These are phyloP conservation scores for Sclerotinia minor DNA, from an alignment of 2,329 filamentous ascomycete genomes.

Conservation along the genomic window DNA sequence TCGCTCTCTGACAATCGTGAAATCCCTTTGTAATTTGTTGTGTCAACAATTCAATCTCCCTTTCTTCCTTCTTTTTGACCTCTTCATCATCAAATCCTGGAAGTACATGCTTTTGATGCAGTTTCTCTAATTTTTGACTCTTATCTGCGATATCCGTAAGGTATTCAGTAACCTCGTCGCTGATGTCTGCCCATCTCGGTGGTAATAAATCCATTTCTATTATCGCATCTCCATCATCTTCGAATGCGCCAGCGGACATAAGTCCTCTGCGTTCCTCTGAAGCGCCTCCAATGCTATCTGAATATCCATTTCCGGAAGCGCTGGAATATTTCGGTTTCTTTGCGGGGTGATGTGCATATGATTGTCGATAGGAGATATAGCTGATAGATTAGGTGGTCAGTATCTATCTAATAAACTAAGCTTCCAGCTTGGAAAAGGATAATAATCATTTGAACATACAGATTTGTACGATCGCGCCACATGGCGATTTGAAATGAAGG, in stretches of 20 bases:
- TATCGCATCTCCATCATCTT: slow-evolving; percentile 86
- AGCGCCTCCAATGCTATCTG: slow-evolving; percentile 58
- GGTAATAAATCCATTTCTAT: slow-evolving; percentile 98
- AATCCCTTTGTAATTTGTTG: slow-evolving; percentile 87
- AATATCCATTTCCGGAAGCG: slow-evolving; percentile 55
- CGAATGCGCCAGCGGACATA: slow-evolving; percentile 75
- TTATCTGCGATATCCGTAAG: slow-evolving; percentile 79
- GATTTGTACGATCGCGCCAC: slow-evolving; percentile 99
- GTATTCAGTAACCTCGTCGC: slow-evolving; percentile 86
- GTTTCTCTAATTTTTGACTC: slow-evolving; percentile 80
- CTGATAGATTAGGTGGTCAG: slow-evolving; percentile 50
- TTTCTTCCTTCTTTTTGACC: slow-evolving; percentile 80
- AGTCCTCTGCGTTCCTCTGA: slow-evolving; percentile 73
- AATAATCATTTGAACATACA: slow-evolving; percentile 58
- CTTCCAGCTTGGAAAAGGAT: not conserved
- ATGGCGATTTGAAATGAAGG: slow-evolving; percentile 58
- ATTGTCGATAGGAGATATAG: slow-evolving; percentile 98
- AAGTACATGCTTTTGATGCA: slow-evolving; percentile 96
- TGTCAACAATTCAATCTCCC: slow-evolving; percentile 85
- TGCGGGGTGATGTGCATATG: slow-evolving; percentile 89
- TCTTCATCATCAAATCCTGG: slow-evolving; percentile 97
- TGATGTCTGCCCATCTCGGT: slow-evolving; percentile 92
- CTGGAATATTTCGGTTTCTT: slow-evolving; percentile 72
- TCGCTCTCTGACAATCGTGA: slow-evolving; percentile 84
- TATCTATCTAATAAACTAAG: no score